Evolutionary conservation across 306 rosid genomes (phyloP).

Genomic region (Dryas alaskensis): DNA sequence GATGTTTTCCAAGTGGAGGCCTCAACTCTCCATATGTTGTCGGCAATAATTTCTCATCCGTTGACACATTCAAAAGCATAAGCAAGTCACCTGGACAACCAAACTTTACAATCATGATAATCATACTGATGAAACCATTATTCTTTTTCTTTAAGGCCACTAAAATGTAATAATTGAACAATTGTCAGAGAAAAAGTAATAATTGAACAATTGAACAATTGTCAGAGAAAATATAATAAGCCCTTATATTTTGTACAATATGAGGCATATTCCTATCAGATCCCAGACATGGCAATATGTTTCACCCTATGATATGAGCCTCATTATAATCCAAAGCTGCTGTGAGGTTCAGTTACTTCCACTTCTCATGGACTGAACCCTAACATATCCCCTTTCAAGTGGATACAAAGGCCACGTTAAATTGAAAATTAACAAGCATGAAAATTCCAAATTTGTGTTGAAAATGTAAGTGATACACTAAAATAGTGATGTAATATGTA

Average conservation of each 20-base stretch:
- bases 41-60: constrained; percentile 73
- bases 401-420: constrained; percentile 10
- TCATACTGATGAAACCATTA: neutral
- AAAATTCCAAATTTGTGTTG: neutral
- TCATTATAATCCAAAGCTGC: neutral
- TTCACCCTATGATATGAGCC: neutral
- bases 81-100: constrained; percentile 77
- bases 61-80: constrained; percentile 63
- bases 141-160: neutral
- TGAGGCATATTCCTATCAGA: neutral
- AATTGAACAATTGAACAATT: neutral
- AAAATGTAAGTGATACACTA: neutral
- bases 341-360: neutral
- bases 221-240: neutral
- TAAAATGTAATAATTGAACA: neutral
- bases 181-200: neutral
- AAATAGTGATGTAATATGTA: neutral
- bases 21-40: constrained; percentile 92
- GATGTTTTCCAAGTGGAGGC: constrained; percentile 98
- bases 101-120: constrained; percentile 10
- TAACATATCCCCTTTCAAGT: neutral
- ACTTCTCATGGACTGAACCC: constrained; percentile 11
- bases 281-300: neutral
- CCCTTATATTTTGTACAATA: neutral
- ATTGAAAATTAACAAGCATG: neutral